Evolutionary conservation across 2,329 filamentous ascomycete species (phyloP).

Genomic region (Fusarium subglutinans): DNA sequence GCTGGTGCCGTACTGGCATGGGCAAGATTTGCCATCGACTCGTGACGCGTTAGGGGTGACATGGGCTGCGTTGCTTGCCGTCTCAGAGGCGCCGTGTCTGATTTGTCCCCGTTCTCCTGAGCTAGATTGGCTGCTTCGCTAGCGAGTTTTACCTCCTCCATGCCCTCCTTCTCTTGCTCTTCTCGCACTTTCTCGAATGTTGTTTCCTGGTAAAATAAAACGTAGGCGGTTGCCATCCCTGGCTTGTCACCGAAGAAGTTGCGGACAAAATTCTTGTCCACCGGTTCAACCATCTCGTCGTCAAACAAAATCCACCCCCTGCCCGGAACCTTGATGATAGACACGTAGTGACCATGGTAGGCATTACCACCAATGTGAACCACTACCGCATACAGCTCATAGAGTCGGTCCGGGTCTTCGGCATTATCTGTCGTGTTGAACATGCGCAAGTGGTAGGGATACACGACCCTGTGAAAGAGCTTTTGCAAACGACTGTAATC

Average conservation of each 20-base stretch:
- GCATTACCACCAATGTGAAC: slow-evolving; percentile 97
- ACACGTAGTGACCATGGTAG: slow-evolving; percentile 97
- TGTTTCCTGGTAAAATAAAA: slow-evolving; percentile 97
- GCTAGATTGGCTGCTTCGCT: slow-evolving; percentile 66
- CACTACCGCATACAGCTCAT: slow-evolving; percentile 96
- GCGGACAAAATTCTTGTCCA: slow-evolving; percentile 93
- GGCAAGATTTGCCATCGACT: slow-evolving; percentile 67
- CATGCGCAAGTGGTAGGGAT: slow-evolving; percentile 94
- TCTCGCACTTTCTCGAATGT: slow-evolving; percentile 72
- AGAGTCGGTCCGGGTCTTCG: slow-evolving; percentile 90
- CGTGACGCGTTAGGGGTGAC: slow-evolving; percentile 57
- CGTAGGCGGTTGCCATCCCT: slow-evolving; percentile 92
- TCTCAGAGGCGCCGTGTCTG: slow-evolving; percentile 56
- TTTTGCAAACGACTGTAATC: slow-evolving; percentile 94
- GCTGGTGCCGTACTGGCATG: slow-evolving; percentile 73
- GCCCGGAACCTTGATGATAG: slow-evolving; percentile 97
- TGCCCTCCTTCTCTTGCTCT: slow-evolving; percentile 85
- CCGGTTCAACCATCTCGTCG: slow-evolving; percentile 97
- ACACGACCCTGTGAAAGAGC: slow-evolving; percentile 95
- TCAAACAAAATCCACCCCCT: slow-evolving; percentile 96
- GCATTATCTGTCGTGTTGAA: slow-evolving; percentile 98
- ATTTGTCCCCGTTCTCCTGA: slow-evolving; percentile 57
- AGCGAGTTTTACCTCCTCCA: slow-evolving; percentile 67
- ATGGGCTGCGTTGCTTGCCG: slow-evolving; percentile 61
- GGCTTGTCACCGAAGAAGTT: slow-evolving; percentile 97